Base-by-base conservation (phyloP, 192 early-diverging fungal species). In the Entomortierella lignicola region DNA sequence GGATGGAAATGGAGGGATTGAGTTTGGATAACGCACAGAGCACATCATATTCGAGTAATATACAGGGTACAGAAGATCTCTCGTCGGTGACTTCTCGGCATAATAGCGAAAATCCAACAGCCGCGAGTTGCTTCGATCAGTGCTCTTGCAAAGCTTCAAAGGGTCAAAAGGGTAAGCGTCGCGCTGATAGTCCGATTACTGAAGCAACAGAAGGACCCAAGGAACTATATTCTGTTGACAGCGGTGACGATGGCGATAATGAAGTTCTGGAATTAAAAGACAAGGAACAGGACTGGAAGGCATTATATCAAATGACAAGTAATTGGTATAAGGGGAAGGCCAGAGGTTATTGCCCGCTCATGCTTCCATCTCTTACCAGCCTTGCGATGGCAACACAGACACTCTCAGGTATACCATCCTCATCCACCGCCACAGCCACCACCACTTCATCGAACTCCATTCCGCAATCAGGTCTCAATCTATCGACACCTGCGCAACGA, bases 291-390 rank as follows among this genome's bases (percentile, higher is more conserved):
- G 65, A 77, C 43, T 85, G 84, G 84, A 79, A 72, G 25, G 80
- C 79, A 27, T 55, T 85, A 25, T 87, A 87, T 52, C 80, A 81
- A 21, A 55, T 73, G 27, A 82, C 77, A 5, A 72, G 65, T 20
- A 83, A 85, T 53, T 87, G 86, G 86, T 80, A 83, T 52, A 66
- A 42, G 6, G 83, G 83, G 3, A 55, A 77, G n/a, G 72, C 73
- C 26, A 68, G 64, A 26, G 81, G 62, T 1, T 83, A 82, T 34
- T 83, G 71, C 18, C 82, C 83, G 4, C 21, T 53, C 12, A 71
- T 60, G 21, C 17, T 80, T 25, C 60, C 72, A 23, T 77, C 72
- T 10, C 52, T 77, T 8, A 63, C 72, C 1, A 77, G 65, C 11
- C 44, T 77, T 37, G 43, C 59, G 2, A 60, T 65, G 10, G 48